Conservation (phyloP, 2,329 filamentous ascomycete genomes). For the Aschersonia sp. region DNA sequence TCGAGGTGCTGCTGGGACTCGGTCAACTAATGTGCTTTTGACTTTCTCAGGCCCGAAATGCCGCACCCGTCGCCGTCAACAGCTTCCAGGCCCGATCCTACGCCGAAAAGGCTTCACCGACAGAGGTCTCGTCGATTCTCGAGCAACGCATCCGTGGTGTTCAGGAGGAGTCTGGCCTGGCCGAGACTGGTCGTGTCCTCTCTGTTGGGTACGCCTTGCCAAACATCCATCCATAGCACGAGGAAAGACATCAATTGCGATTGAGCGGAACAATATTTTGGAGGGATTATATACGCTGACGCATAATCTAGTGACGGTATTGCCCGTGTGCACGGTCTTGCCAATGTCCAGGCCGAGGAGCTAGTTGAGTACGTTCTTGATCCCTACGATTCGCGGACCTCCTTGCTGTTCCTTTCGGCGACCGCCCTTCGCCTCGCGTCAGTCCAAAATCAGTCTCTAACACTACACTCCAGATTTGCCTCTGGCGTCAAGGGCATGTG, state of each 20-base stretch:
- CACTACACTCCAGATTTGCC: slow-evolving; percentile 58
- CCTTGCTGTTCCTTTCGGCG: background rate
- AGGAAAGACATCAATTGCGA: too few relatives aligned
- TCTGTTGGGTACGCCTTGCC: slow-evolving; percentile 69
- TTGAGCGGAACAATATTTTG: background rate
- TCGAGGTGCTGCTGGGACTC: slow-evolving; percentile 22
- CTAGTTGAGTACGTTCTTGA: slow-evolving; percentile 79
- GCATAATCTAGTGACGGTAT: slow-evolving; percentile 78
- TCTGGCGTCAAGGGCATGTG: slow-evolving; percentile 99
- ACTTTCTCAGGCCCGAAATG: slow-evolving; percentile 65
- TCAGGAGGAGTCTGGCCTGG: slow-evolving; percentile 88
- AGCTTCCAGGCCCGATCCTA: slow-evolving; percentile 57
- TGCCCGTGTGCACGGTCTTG: slow-evolving; percentile 98
- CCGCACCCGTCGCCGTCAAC: slow-evolving; percentile 64
- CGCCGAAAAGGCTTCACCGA: slow-evolving; percentile 87
- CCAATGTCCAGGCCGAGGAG: slow-evolving; percentile 99
- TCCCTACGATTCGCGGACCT: background rate
- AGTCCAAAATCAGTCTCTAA: background rate
- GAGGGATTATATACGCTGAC: background rate
- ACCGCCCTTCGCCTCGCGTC: background rate
- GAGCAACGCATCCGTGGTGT: slow-evolving; percentile 98
- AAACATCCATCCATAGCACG: too few relatives aligned
- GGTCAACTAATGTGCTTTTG: slow-evolving; percentile 33
- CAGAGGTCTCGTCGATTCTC: slow-evolving; percentile 97
- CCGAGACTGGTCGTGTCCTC: slow-evolving; percentile 97